phyloP scores from a whole-genome alignment of 2,329 filamentous ascomycete genomes.

The Pseudocercospora musae region DNA sequence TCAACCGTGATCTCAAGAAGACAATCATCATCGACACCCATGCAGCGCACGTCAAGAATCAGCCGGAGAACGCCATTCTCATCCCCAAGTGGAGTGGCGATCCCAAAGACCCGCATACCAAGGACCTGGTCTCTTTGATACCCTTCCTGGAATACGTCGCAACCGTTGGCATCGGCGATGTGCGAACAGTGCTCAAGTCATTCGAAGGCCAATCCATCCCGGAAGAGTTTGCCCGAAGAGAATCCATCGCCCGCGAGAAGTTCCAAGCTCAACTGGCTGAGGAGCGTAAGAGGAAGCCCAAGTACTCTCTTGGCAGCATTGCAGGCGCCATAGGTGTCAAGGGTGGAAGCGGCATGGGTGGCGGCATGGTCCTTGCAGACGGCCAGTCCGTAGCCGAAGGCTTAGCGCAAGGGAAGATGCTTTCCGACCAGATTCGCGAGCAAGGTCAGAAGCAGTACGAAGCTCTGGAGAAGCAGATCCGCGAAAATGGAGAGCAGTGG shows the following conservation, averaged over 20 bases:
- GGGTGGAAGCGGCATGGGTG: slow-evolving; percentile 52
- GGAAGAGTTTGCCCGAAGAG: slow-evolving; percentile 81
- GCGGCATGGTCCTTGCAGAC: slow-evolving; percentile 55
- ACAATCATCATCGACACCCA: slow-evolving; percentile 93
- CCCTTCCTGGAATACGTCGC: slow-evolving; percentile 97
- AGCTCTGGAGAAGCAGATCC: slow-evolving; percentile 82
- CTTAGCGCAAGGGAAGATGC: slow-evolving; percentile 90
- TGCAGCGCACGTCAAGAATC: slow-evolving; percentile 72
- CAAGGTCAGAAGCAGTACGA: slow-evolving; percentile 88
- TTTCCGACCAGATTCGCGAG: slow-evolving; percentile 91
- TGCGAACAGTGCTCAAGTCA: slow-evolving; percentile 55
- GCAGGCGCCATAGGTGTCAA: slow-evolving; percentile 72
- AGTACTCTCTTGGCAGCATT: slow-evolving; percentile 59
- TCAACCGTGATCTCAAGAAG: slow-evolving; percentile 94
- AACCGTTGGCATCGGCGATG: slow-evolving; percentile 86
- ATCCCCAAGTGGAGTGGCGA: slow-evolving; percentile 88
- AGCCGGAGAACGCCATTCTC: slow-evolving; percentile 95
- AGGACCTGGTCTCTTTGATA: slow-evolving; percentile 81
- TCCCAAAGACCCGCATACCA: slow-evolving; percentile 60
- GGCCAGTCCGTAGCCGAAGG: slow-evolving; percentile 67
- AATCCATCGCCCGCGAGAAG: slow-evolving; percentile 78
- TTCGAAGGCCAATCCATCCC: slow-evolving; percentile 81
- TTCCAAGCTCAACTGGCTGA: slow-evolving; percentile 75
- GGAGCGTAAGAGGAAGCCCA: slow-evolving; percentile 62
- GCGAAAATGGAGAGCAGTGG: slow-evolving; percentile 92